These are phyloP conservation scores for Colletotrichum costaricense DNA, from an alignment of 2,329 filamentous ascomycete species.

Conservation along the genomic window DNA sequence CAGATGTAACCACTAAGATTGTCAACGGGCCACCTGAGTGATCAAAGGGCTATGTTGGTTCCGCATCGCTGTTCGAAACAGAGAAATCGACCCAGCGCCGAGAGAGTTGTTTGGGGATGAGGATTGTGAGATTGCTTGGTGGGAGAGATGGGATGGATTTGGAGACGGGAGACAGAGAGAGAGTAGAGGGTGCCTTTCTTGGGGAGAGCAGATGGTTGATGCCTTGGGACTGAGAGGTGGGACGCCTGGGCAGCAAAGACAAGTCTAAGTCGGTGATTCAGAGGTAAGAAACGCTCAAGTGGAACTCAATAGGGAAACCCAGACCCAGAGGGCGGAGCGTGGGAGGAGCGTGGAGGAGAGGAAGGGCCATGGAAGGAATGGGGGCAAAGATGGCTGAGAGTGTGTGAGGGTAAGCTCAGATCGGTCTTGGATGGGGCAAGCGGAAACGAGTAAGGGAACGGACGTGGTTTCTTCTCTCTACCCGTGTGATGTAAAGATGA, in stretches of 20 bases:
- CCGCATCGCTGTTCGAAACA: slow-evolving; percentile 26
- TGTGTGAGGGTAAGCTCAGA: not conserved
- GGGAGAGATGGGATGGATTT: slow-evolving; percentile 9
- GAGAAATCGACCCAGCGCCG: slow-evolving; percentile 30
- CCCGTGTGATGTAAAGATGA: slow-evolving; percentile 31
- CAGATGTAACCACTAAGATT: slow-evolving; percentile 22
- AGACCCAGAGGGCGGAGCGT: not conserved
- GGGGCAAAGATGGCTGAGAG: not conserved
- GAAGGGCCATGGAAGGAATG: not conserved
- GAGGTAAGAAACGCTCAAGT: not conserved
- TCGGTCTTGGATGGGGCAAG: not conserved
- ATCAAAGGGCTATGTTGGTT: slow-evolving; percentile 24
- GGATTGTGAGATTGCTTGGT: slow-evolving; percentile 6
- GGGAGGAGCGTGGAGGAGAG: not conserved
- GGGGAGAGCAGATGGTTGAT: not conserved
- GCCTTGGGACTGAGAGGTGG: not conserved
- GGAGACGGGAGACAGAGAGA: not conserved
- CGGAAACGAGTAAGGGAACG: slow-evolving; percentile 32
- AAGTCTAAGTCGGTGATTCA: not conserved
- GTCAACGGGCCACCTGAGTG: slow-evolving; percentile 12
- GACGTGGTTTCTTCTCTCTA: slow-evolving; percentile 32
- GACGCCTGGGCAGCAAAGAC: not conserved
- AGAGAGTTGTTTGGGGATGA: slow-evolving; percentile 34
- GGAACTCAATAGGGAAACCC: not conserved
- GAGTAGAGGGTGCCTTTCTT: not conserved